phyloP scores from a whole-genome alignment of 179 eudicot genomes.

The Drosera spatulata region DNA sequence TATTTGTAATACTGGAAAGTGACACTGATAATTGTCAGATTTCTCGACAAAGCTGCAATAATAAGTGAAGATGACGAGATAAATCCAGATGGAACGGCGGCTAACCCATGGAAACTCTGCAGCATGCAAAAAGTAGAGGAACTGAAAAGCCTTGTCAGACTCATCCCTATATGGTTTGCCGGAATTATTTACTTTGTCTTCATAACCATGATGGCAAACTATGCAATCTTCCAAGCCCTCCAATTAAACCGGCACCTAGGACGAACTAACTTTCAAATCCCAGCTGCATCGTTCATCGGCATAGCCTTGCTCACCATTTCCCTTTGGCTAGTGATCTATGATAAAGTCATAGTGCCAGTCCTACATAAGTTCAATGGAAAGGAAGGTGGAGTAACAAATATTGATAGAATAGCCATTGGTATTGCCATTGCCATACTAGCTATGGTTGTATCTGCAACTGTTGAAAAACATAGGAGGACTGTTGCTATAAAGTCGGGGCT shows the following conservation, averaged over 20 bases:
- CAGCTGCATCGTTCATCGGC: slow-evolving; percentile 54
- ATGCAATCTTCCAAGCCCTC: slow-evolving; percentile 63
- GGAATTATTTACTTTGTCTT: slow-evolving; percentile 29
- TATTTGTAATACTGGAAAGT: too few species aligned
- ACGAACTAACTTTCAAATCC: slow-evolving; percentile 30
- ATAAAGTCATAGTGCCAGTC: slow-evolving; percentile 41
- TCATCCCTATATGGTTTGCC: slow-evolving; percentile 62
- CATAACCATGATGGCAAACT: slow-evolving; percentile 23
- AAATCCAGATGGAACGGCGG: slow-evolving; percentile 48
- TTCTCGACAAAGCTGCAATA: slow-evolving; percentile 62
- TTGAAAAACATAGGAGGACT: slow-evolving; percentile 30
- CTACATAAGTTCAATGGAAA: slow-evolving; percentile 34
- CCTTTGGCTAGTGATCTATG: slow-evolving; percentile 60
- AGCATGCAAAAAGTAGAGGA: slow-evolving; percentile 66
- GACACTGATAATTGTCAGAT: slow-evolving; percentile 21
- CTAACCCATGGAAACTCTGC: slow-evolving; percentile 56
- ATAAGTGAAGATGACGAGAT: slow-evolving; percentile 29
- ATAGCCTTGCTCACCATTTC: slow-evolving; percentile 51
- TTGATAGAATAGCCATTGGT: slow-evolving; percentile 52
- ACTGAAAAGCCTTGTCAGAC: slow-evolving; percentile 53
- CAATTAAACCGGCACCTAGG: slow-evolving; percentile 42
- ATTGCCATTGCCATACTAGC: slow-evolving; percentile 20
- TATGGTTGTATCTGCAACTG: slow-evolving; percentile 19
- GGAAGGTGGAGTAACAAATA: slow-evolving; percentile 45
- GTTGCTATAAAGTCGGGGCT: slow-evolving; percentile 18